Conservation (phyloP, 2,329 filamentous ascomycete genomes). For the Xylariales sp. region DNA sequence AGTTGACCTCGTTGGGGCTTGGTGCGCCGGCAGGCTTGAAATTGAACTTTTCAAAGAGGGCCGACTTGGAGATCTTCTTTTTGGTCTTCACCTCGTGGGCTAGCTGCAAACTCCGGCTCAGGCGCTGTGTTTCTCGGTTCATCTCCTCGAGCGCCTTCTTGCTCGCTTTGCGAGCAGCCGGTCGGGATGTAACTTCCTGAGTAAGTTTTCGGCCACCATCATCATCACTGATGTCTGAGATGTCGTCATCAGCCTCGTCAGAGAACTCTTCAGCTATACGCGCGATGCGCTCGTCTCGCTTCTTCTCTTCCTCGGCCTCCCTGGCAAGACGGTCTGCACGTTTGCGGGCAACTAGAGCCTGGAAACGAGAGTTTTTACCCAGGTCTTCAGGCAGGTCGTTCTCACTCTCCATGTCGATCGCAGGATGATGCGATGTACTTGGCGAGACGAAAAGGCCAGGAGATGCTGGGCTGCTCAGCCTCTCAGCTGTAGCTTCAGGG, state of each 20-base stretch:
- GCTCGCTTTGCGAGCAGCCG: slow-evolving; percentile 75
- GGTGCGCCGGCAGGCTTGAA: slow-evolving; percentile 45
- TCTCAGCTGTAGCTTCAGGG: slow-evolving; percentile 20
- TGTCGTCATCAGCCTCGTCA: slow-evolving; percentile 44
- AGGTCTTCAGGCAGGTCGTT: slow-evolving; percentile 39
- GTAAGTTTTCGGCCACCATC: slow-evolving; percentile 63
- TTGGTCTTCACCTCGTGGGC: slow-evolving; percentile 85
- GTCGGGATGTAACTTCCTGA: slow-evolving; percentile 56
- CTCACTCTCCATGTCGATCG: slow-evolving; percentile 34
- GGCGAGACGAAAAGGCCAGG: slow-evolving; percentile 57
- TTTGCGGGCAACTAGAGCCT: slow-evolving; percentile 70
- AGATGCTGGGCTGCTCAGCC: slow-evolving; percentile 32
- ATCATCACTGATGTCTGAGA: slow-evolving; percentile 56
- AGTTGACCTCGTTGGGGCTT: slow-evolving; percentile 21
- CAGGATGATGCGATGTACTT: slow-evolving; percentile 12
- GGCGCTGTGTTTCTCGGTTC: slow-evolving; percentile 87
- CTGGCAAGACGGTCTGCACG: slow-evolving; percentile 64
- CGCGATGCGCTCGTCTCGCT: slow-evolving; percentile 39
- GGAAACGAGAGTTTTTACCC: slow-evolving; percentile 56
- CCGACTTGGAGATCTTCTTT: slow-evolving; percentile 83
- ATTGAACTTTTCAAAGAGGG: slow-evolving; percentile 81
- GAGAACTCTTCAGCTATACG: slow-evolving; percentile 33
- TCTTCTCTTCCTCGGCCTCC: slow-evolving; percentile 54
- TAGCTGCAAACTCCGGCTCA: slow-evolving; percentile 86
- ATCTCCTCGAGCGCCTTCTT: slow-evolving; percentile 95